A percentile compares a stretch with the other conserved stretches of the same genome.
Conservation (phyloP, 2,329 filamentous ascomycete genomes). For the Paracamarosporium sp. region DNA sequence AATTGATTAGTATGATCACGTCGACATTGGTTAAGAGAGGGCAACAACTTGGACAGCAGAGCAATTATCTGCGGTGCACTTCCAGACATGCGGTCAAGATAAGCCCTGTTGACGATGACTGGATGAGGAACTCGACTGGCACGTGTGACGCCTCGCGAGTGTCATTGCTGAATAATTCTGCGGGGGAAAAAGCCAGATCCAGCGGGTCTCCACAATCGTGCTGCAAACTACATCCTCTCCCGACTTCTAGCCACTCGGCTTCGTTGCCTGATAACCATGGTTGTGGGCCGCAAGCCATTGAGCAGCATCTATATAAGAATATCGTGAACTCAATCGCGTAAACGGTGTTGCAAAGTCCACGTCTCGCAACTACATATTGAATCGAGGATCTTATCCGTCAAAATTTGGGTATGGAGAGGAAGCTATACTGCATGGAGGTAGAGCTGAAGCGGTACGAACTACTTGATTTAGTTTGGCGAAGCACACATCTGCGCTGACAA, state of each 20-base stretch:
- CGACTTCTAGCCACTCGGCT: constrained; percentile 11
- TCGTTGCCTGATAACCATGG: not conserved
- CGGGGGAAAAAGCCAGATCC: constrained; percentile 6
- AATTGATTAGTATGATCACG: not conserved
- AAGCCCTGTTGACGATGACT: constrained; percentile 10
- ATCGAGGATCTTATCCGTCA: too few relatives aligned
- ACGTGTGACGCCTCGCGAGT: constrained; percentile 1
- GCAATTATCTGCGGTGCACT: too few relatives aligned
- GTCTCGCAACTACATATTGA: too few relatives aligned
- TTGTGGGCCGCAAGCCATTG: too few relatives aligned
- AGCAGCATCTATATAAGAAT: not conserved
- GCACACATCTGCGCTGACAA: too few relatives aligned
- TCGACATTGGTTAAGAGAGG: not conserved
- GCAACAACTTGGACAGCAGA: not conserved
- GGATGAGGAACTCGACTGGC: not conserved
- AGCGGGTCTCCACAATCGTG: constrained; percentile 10
- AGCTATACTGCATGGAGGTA: too few relatives aligned
- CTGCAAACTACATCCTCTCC: constrained; percentile 3
- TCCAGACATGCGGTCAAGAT: constrained; percentile 7
- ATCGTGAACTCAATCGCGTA: not conserved
- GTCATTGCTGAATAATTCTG: constrained; percentile 36
- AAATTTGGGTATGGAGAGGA: too few relatives aligned
- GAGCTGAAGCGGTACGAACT: too few relatives aligned
- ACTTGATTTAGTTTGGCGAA: too few relatives aligned
- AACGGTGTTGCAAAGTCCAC: too few relatives aligned